Base-by-base conservation (phyloP, 2,329 filamentous ascomycete species). In the Aspergillus hortae region DNA sequence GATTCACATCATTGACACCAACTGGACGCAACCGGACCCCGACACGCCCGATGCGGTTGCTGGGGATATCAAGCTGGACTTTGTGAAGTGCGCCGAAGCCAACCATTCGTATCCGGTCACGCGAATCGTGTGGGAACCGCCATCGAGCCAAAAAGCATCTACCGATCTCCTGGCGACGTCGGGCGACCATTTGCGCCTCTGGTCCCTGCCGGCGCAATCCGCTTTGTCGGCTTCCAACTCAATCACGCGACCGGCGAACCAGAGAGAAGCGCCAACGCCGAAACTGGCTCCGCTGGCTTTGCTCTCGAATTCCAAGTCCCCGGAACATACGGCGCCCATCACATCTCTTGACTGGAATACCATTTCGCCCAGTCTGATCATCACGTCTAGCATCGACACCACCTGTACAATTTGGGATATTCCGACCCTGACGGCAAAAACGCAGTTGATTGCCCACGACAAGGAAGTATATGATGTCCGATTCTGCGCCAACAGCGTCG, bases 381-480 rank as follows among this genome's bases (percentile, higher is more conserved):
- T 99, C 65, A 99, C 94, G 1, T 96, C 92, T 3, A 97, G 92
- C 70, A 99, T 99, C 66, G 94, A 99, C 68, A 99, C 94, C 1
- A 99, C 94, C 5, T 99, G 94, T 74, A 99, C 94, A 4, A 99
- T 99, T 60, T 99, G 94, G 94, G 94, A 99, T 70, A 99, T 99
- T 51, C 94, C 94, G 3, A 96, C 94, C 1, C 79, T 99, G 56
- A 99, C 94, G 0, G 94, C 94, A 48, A 99, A 99, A 75, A 99
- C 94, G 2, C 94, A 99, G 70, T 79, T 99, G 43, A 99, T 99
- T 72, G 94, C 94, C 17, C 94, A 99, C 70, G 94, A 99, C 75
- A 97, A 97, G 73, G 94, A 99, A 73, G 94, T 99, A 5, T 99
- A 96, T 66, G 94, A 99, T 69, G 94, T 99, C 44, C 86, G 94